Percentiles rank a stretch among this genome's conserved stretches.
Evolutionary conservation across 1,284 basidiomycete species (phyloP).

Genomic region (Ustilago loliicola): DNA sequence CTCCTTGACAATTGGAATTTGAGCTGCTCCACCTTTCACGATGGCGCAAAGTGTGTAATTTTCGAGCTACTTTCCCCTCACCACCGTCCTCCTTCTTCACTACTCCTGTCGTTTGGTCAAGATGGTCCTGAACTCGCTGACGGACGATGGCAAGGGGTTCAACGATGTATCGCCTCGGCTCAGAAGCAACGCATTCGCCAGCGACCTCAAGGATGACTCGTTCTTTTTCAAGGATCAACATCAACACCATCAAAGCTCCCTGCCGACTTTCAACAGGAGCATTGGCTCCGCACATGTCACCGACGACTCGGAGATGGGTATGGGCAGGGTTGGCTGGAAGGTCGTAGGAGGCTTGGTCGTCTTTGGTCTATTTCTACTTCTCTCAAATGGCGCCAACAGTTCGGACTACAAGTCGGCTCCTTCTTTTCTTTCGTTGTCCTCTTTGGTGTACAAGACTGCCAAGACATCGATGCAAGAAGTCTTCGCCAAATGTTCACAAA

Average conservation of each 20-base stretch:
- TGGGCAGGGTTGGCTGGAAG: slow-evolving; percentile 10
- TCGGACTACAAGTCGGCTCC: slow-evolving; percentile 11
- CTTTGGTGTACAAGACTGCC: slow-evolving; percentile 10
- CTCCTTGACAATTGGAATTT: too few species aligned
- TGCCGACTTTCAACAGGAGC: not conserved
- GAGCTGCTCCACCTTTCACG: too few species aligned
- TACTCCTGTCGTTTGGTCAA: not conserved
- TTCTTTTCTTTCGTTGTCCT: slow-evolving; percentile 18
- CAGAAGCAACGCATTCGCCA: slow-evolving; percentile 18
- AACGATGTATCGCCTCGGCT: slow-evolving; percentile 7
- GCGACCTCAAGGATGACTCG: not conserved
- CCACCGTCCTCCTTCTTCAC: not conserved
- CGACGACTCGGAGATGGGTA: not conserved
- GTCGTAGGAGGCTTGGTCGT: slow-evolving; percentile 13
- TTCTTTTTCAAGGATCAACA: not conserved
- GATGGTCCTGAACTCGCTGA: not conserved
- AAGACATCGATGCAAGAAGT: slow-evolving; percentile 13
- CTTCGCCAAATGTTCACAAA: slow-evolving; percentile 8
- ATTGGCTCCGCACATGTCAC: not conserved
- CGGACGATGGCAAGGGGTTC: not conserved
- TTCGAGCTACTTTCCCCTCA: not conserved
- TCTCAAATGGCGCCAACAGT: slow-evolving; percentile 10
- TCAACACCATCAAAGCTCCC: not conserved
- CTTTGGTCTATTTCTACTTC: slow-evolving; percentile 25
- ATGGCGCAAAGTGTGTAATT: not conserved